These are phyloP conservation scores for Vickermania spadyakhi DNA, from an alignment of 208 protist species.

Conservation along the genomic window DNA sequence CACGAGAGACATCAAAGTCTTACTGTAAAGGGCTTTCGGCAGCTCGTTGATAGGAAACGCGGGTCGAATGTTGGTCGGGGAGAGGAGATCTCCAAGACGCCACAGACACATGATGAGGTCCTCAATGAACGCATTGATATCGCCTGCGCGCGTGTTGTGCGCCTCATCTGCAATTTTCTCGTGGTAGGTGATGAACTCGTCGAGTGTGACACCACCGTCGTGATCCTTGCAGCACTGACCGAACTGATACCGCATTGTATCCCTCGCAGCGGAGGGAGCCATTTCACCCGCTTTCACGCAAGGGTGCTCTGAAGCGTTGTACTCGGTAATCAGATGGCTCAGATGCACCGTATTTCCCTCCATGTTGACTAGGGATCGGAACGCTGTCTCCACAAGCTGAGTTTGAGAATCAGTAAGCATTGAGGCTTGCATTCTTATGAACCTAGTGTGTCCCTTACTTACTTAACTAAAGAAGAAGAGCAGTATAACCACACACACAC, in stretches of 20 bases:
- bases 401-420: conserved; percentile 13
- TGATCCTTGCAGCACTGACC: conserved; percentile 30
- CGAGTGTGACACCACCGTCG: conserved; percentile 50
- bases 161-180: conserved; percentile 69
- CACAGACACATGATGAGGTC: conserved; percentile 57
- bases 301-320: conserved; percentile 58
- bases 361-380: conserved; percentile 39
- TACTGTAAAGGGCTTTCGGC: conserved; percentile 50
- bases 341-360: conserved; percentile 35
- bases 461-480: no score
- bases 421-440: no score
- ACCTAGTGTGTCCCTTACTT: no score
- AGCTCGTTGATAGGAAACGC: conserved; percentile 22
- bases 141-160: conserved; percentile 33
- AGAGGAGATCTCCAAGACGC: conserved; percentile 60
- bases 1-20: conserved; percentile 62
- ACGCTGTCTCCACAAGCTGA: conserved; percentile 33
- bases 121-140: conserved; percentile 46
- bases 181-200: conserved; percentile 75
- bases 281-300: conserved; percentile 65
- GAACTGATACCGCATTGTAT: conserved; percentile 57
- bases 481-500: conserved; percentile 2
- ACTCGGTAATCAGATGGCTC: conserved; percentile 32
- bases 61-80: conserved; percentile 67
- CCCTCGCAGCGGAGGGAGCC: conserved; percentile 48